Conservation (phyloP, 2,329 filamentous ascomycete genomes). For the Ophiocordyceps australis region DNA sequence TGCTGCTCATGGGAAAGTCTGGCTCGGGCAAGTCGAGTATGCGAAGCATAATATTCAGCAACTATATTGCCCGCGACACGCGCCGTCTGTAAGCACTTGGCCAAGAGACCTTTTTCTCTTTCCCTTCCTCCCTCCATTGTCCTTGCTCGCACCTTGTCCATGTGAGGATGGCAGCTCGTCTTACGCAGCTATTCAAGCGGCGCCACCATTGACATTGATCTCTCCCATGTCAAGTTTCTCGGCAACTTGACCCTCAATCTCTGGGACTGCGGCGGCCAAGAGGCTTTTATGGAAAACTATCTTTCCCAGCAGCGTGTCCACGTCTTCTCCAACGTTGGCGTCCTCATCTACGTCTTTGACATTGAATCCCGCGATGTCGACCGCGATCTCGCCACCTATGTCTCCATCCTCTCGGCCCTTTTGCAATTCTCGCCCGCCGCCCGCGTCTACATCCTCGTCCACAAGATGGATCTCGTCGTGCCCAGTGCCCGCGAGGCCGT, state of each 20-base stretch:
- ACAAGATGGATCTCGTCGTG: slow-evolving; percentile 97
- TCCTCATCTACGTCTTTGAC: slow-evolving; percentile 94
- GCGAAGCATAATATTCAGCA: slow-evolving; percentile 97
- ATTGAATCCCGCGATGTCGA: slow-evolving; percentile 92
- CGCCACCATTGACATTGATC: slow-evolving; percentile 94
- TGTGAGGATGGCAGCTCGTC: no score
- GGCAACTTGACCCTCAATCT: slow-evolving; percentile 93
- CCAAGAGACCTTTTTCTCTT: no score
- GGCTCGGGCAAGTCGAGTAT: slow-evolving; percentile 97
- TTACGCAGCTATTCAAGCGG: no score
- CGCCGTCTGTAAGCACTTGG: slow-evolving; percentile 50
- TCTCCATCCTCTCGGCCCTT: slow-evolving; percentile 74
- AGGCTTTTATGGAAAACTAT: slow-evolving; percentile 98
- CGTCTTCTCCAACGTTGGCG: slow-evolving; percentile 91
- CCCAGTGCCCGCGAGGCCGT: slow-evolving; percentile 59
- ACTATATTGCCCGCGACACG: slow-evolving; percentile 94
- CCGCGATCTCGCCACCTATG: slow-evolving; percentile 82
- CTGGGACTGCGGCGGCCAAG: slow-evolving; percentile 97
- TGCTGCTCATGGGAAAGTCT: slow-evolving; percentile 83
- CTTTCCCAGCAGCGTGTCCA: slow-evolving; percentile 87
- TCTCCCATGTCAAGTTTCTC: slow-evolving; percentile 97
- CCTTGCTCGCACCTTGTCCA: no score
- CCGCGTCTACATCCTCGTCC: slow-evolving; percentile 84
- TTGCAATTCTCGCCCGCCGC: slow-evolving; percentile 67
- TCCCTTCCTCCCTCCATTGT: background rate